A percentile compares a stretch with the other conserved stretches of the same genome.
phyloP scores from a whole-genome alignment of 176 grass and related monocot genomes.

The Avena eriantha region DNA sequence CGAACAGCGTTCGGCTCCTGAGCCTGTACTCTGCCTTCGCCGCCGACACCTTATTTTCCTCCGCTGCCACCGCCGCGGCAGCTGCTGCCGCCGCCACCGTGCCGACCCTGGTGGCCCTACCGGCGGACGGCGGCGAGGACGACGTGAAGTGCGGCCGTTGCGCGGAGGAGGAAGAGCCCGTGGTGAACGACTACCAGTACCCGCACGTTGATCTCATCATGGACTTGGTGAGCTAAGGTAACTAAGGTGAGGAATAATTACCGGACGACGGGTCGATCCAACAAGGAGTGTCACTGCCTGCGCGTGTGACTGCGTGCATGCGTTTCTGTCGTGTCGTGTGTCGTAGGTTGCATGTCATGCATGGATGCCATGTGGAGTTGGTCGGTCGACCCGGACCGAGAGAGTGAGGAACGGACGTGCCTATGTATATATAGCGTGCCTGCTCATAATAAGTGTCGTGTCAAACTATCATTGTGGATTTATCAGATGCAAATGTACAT shows the following conservation, averaged over 20 bases:
- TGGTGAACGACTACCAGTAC: constrained; percentile 38
- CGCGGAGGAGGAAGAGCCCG: background rate
- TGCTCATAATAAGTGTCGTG: constrained; percentile 10
- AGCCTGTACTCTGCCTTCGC: background rate
- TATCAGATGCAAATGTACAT: background rate
- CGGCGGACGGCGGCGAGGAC: background rate
- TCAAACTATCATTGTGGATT: background rate
- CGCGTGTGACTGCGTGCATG: background rate
- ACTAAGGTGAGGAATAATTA: background rate
- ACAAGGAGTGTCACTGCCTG: background rate
- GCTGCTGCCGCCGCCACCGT: background rate
- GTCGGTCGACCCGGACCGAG: background rate
- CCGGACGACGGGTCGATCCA: background rate
- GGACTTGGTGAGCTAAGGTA: constrained; percentile 38
- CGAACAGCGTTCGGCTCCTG: background rate
- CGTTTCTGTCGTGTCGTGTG: background rate
- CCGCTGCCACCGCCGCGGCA: background rate
- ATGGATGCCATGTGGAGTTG: constrained; percentile 7
- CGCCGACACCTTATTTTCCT: background rate
- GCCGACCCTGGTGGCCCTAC: background rate
- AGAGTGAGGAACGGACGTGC: background rate
- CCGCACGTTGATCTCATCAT: constrained; percentile 46
- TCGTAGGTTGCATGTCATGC: constrained; percentile 6
- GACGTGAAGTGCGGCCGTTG: background rate
- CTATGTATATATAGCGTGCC: background rate